Evolutionary conservation across 345 rosid genomes (phyloP), one percentile per base, ranked within the genome.

Genomic region (Noccaea bulbosa): DNA sequence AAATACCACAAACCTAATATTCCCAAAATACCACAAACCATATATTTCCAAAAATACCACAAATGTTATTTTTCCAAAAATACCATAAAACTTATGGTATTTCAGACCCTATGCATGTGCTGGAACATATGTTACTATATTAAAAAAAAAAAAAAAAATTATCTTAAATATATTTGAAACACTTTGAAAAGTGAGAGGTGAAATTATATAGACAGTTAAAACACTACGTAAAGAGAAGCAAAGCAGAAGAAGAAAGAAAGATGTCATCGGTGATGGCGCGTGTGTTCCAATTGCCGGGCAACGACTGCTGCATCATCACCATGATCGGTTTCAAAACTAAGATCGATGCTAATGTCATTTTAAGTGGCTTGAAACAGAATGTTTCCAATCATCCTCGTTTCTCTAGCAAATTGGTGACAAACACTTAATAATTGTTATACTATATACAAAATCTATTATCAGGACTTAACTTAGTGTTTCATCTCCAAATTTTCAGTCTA

Each of bases 311-410:
- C 63, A 47, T 88, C 15, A 49, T 86, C 35, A 81, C 81, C 61
- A 52, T 79, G 17, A 68, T 84, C 62, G 91, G 93, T 2, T 77
- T 77, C 81, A 82, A 80, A 48, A 83, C 80, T 2, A 48, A 38
- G 15, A 51, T 91, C 38, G 46, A 81, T 61, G 80, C 87, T 0
- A 57, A 20, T 7, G 72, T 74, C 32, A 27, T 88, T 54, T 84
- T 73, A 61, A 35, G 43, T 11, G 87, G 78, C 27, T 65, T 88
- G 45, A 22, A 63, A 38, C 64, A 76, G 4, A 86, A 88, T 53
- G 70, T 91, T 87, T 64, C 79, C 56, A 83, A 71, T 33, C 94
- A 88, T 69, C 92, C 92, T 77, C 97, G 94, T 54, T 91, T 91
- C 82, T 85, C 89, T 11, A 86, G 88, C 80, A 83, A 69, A 52